Evolutionary conservation across 2,329 filamentous ascomycete genomes (phyloP).

Genomic region (Pestalotiopsis sp.): DNA sequence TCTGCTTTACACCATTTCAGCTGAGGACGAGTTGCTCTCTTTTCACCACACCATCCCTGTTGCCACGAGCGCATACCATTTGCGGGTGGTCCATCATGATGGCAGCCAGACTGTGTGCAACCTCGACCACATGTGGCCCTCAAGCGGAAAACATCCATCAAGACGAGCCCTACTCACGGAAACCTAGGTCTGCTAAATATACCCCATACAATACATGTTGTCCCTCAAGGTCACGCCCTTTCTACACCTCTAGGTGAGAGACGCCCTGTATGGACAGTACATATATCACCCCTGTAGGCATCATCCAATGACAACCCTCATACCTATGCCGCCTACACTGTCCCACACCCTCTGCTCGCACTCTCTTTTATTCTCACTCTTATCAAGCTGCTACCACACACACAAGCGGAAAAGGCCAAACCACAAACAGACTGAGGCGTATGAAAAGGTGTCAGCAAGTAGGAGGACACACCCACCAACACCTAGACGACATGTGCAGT

Average conservation of each 20-base stretch:
- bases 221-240: background rate
- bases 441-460: background rate
- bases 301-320: background rate
- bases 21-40: conserved; percentile 5
- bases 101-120: background rate
- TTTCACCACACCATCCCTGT: background rate
- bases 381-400: background rate
- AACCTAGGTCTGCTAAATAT: background rate
- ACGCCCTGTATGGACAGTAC: background rate
- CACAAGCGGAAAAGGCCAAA: background rate
- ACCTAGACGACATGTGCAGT: background rate
- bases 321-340: background rate
- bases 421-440: background rate
- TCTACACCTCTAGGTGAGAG: background rate
- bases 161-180: background rate
- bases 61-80: conserved; percentile 6
- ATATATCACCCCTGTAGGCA: background rate
- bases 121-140: background rate
- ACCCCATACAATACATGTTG: background rate
- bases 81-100: background rate
- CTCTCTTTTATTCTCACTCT: background rate
- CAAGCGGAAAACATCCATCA: background rate
- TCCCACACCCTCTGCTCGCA: background rate
- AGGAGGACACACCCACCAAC: background rate
- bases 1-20: background rate